Evolutionary conservation across 371 early-diverging fungal genomes (phyloP).

Genomic region (Rhizopus microsporus): DNA sequence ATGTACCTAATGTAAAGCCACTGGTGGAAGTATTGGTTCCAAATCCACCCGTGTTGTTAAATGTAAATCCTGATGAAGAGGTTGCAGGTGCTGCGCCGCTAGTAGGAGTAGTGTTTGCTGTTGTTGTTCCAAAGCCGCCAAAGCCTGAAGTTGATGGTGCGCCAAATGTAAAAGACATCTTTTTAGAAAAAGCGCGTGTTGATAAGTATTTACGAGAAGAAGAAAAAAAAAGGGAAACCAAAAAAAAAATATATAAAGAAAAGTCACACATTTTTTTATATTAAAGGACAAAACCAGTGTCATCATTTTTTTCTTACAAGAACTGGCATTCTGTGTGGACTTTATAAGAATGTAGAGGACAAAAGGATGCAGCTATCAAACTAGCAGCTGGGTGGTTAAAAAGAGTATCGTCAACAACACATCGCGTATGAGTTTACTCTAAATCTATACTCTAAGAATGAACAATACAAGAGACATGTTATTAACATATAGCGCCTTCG

Average conservation of each 20-base stretch:
- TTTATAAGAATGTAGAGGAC: no score
- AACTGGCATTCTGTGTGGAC: no score
- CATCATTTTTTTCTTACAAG: no score
- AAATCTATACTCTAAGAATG: no score
- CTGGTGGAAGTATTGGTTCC: slow-evolving; percentile 9
- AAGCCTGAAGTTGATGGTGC: slow-evolving; percentile 17
- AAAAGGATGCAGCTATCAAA: no score
- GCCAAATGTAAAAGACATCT: slow-evolving; percentile 28
- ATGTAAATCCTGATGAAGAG: slow-evolving; percentile 12
- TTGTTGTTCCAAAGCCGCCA: slow-evolving; percentile 25
- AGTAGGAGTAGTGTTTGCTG: slow-evolving; percentile 22
- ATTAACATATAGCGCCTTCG: no score
- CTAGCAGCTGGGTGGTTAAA: no score
- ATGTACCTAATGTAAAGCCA: slow-evolving; percentile 11
- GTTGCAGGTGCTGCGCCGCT: slow-evolving; percentile 19
- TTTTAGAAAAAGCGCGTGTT: background rate
- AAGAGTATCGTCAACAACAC: no score
- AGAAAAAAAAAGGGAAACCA: slow-evolving; percentile 7
- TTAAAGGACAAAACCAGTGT: no score
- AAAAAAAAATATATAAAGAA: slow-evolving; percentile 10
- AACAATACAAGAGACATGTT: no score
- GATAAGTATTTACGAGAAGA: background rate
- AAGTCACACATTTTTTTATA: background rate
- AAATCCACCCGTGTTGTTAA: slow-evolving; percentile 9
- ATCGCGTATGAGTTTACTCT: no score